Evolutionary conservation across 164 flowering plant species (phyloP).

Genomic region (Nymphaea thermarum): DNA sequence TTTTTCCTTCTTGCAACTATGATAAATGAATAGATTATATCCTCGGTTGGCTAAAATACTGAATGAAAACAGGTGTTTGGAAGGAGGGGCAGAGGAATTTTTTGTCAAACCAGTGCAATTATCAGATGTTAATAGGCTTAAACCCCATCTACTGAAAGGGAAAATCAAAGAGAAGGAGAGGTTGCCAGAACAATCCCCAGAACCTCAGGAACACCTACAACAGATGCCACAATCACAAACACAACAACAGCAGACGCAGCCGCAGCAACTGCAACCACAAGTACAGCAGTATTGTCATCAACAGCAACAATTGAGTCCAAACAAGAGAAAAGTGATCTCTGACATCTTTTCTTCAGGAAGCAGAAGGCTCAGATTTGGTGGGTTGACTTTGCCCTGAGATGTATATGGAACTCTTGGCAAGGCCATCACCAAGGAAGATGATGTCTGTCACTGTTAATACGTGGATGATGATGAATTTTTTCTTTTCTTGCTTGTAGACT

Average conservation of each 20-base stretch:
- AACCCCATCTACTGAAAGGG: conserved; percentile 51
- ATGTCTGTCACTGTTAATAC: neutral
- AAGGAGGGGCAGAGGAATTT: conserved; percentile 89
- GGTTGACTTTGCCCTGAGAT: conserved; percentile 9
- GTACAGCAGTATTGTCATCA: conserved; percentile 3
- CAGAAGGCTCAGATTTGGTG: conserved; percentile 43
- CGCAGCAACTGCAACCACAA: neutral
- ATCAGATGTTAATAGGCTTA: conserved; percentile 57
- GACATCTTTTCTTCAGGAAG: conserved; percentile 40
- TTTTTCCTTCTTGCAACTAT: neutral
- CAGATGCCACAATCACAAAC: neutral
- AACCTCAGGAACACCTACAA: neutral
- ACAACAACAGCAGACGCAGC: neutral
- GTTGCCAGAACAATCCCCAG: neutral
- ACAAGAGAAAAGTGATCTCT: conserved; percentile 47
- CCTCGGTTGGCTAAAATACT: neutral
- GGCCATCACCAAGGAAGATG: neutral
- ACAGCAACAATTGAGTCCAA: conserved; percentile 8
- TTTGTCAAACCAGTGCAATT: conserved; percentile 61
- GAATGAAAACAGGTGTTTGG: conserved; percentile 58
- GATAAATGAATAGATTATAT: neutral
- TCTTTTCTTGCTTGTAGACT: neutral
- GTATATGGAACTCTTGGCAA: neutral
- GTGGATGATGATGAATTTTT: neutral
- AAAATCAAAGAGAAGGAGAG: conserved; percentile 18